These are phyloP conservation scores for Alternaria gaisen DNA, from an alignment of 2,329 filamentous ascomycete species.

Conservation along the genomic window DNA sequence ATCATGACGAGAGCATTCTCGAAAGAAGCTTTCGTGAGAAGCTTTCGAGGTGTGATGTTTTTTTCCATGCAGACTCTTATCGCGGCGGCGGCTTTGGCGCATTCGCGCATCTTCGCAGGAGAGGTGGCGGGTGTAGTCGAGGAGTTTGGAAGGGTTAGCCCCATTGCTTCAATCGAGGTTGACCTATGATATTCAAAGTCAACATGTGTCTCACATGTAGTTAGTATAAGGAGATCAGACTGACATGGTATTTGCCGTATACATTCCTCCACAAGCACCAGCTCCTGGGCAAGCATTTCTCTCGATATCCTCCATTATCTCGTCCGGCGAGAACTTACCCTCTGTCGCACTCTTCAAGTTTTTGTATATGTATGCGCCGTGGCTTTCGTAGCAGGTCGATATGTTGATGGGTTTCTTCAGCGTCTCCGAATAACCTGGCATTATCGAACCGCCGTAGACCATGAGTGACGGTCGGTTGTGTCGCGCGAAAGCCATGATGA, in stretches of 20 bases:
- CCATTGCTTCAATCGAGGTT: constrained; percentile 67
- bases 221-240: not conserved
- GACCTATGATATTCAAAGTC: not conserved
- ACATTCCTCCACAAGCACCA: constrained; percentile 91
- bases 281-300: constrained; percentile 78
- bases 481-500: constrained; percentile 87
- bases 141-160: constrained; percentile 81
- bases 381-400: constrained; percentile 85
- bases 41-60: constrained; percentile 81
- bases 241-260: constrained; percentile 88
- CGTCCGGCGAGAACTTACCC: constrained; percentile 72
- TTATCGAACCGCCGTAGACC: constrained; percentile 94
- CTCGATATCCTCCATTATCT: constrained; percentile 86
- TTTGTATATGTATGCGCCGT: constrained; percentile 82
- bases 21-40: constrained; percentile 81
- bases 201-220: not conserved
- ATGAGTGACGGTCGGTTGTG: constrained; percentile 93
- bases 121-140: constrained; percentile 83
- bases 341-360: constrained; percentile 75
- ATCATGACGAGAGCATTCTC: constrained; percentile 90
- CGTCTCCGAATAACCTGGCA: constrained; percentile 81
- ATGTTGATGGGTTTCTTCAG: constrained; percentile 86
- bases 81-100: constrained; percentile 78
- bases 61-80: constrained; percentile 82
- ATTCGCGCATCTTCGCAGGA: constrained; percentile 86